Conservation (phyloP, 148 eudicot genomes). For the Persicaria maculosa region DNA sequence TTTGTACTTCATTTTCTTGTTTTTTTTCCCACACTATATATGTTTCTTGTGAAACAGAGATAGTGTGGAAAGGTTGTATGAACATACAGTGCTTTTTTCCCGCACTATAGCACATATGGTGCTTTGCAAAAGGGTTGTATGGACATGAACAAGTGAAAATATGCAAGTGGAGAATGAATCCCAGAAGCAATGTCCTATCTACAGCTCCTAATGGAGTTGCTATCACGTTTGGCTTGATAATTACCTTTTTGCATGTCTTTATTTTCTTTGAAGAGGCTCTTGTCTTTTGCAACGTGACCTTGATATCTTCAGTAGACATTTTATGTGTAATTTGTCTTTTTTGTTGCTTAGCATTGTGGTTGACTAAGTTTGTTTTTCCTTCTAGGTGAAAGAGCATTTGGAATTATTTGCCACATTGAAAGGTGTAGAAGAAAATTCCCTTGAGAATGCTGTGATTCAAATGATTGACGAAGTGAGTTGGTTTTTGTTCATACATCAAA, state of each 20-base stretch:
- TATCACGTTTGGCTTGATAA: neutral
- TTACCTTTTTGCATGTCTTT: neutral
- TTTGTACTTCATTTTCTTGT: constrained; percentile 3
- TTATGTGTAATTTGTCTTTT: neutral
- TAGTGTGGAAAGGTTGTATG: too few relatives aligned
- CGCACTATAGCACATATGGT: too few relatives aligned
- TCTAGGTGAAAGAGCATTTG: constrained; percentile 95
- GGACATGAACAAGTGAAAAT: neutral
- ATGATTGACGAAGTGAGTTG: constrained; percentile 86
- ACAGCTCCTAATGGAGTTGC: neutral
- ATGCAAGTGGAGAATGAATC: neutral
- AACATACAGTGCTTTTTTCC: too few relatives aligned
- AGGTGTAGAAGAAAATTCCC: constrained; percentile 66
- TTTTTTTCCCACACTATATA: neutral
- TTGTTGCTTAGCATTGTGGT: constrained; percentile 1
- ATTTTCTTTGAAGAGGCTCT: neutral
- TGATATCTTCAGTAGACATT: constrained; percentile 1
- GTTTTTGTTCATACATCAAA: neutral
- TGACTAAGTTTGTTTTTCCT: constrained; percentile 14
- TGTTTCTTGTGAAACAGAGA: too few relatives aligned
- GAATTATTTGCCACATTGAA: constrained; percentile 82
- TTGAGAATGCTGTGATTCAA: constrained; percentile 51
- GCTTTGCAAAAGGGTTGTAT: neutral
- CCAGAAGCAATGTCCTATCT: neutral
- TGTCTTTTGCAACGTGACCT: neutral